These are phyloP conservation scores for Porogramme epimiltina DNA, from an alignment of 1,284 basidiomycete genomes.

Conservation along the genomic window DNA sequence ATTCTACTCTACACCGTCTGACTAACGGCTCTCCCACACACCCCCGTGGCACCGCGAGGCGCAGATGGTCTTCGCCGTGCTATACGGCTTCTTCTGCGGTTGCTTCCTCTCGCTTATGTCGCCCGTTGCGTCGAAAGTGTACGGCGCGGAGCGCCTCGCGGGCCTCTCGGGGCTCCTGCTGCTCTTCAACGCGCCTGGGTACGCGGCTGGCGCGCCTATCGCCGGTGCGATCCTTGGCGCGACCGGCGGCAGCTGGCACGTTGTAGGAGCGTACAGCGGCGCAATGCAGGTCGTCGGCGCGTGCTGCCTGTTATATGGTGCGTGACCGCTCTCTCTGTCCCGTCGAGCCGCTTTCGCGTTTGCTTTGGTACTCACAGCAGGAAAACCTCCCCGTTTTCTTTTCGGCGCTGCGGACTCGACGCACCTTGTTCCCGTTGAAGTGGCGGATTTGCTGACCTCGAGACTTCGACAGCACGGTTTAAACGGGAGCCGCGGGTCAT, in stretches of 20 bases:
- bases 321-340: neutral
- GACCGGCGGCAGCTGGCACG: slow-evolving; percentile 25
- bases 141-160: slow-evolving; percentile 26
- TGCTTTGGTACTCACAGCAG: too few species aligned
- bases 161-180: slow-evolving; percentile 29
- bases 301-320: slow-evolving; percentile 27
- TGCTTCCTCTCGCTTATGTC: slow-evolving; percentile 27
- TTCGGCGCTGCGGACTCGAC: too few species aligned
- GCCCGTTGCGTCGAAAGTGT: slow-evolving; percentile 26
- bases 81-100: slow-evolving; percentile 31
- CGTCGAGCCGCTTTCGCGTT: too few species aligned
- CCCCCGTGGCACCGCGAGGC: neutral
- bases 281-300: slow-evolving; percentile 27
- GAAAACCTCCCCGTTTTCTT: too few species aligned
- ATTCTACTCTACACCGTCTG: neutral
- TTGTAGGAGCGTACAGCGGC: slow-evolving; percentile 27
- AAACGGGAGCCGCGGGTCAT: slow-evolving; percentile 15
- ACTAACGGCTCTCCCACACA: neutral
- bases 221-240: slow-evolving; percentile 26
- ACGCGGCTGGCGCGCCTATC: slow-evolving; percentile 27
- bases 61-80: slow-evolving; percentile 27
- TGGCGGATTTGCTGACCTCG: too few species aligned
- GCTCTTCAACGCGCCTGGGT: slow-evolving; percentile 29
- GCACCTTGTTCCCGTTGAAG: too few species aligned
- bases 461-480: slow-evolving; percentile 7